Conservation (phyloP, 805 yeast species). For the Saccharomyces paradoxus region DNA sequence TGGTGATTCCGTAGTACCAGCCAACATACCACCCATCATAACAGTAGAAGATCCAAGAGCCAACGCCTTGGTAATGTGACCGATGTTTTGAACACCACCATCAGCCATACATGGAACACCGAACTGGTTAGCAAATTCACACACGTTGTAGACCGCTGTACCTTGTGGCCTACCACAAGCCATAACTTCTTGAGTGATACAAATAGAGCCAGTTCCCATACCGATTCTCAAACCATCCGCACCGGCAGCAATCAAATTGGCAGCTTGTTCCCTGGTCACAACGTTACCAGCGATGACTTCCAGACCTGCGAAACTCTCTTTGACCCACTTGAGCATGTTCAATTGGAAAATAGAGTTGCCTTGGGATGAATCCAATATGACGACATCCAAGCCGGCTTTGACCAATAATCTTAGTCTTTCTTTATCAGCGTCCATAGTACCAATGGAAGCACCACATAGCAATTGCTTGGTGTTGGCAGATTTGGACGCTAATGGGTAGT, state of each 20-base stretch:
- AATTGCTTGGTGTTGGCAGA: too few species aligned
- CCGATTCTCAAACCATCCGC: constrained; percentile 98
- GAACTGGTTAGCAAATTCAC: constrained; percentile 87
- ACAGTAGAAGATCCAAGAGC: constrained; percentile 95
- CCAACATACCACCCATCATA: constrained; percentile 99
- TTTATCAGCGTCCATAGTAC: constrained; percentile 85
- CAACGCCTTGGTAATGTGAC: constrained; percentile 94
- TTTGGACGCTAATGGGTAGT: constrained; percentile 77
- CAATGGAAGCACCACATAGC: constrained; percentile 81
- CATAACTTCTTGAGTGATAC: constrained; percentile 99
- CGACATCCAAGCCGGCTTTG: constrained; percentile 95
- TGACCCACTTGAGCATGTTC: constrained; percentile 88
- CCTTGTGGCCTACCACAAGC: constrained; percentile 99
- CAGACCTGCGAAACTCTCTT: constrained; percentile 65
- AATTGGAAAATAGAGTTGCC: constrained; percentile 95
- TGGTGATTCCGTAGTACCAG: constrained; percentile 97
- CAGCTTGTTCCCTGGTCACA: constrained; percentile 93
- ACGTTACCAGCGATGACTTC: constrained; percentile 42
- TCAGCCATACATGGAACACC: constrained; percentile 99
- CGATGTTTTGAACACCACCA: constrained; percentile 98
- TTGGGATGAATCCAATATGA: constrained; percentile 90
- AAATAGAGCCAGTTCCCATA: constrained; percentile 99
- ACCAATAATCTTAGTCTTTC: constrained; percentile 77
- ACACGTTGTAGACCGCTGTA: constrained; percentile 91
- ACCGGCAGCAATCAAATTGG: constrained; percentile 87